A percentile compares a stretch with the other conserved stretches of the same genome.
phyloP scores from a whole-genome alignment of 2,329 filamentous ascomycete species.

The Teratosphaeria viscida region DNA sequence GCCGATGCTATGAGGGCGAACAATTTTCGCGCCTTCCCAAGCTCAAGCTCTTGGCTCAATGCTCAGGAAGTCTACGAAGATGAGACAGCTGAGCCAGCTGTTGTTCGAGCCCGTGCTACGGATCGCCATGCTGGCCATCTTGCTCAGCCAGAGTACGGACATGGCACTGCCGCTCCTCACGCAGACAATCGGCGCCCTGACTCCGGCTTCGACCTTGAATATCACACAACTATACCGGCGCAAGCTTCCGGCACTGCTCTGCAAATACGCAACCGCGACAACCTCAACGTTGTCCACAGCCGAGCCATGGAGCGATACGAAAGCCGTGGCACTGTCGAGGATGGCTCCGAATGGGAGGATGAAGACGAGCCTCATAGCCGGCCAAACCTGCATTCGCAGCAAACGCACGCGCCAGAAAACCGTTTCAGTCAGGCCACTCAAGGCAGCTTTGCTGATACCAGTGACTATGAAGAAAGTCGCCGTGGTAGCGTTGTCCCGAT shows the following conservation, averaged over 20 bases:
- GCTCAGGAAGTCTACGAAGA: neutral
- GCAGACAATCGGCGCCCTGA: neutral
- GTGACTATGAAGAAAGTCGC: neutral
- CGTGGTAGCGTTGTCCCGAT: neutral
- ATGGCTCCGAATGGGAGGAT: neutral
- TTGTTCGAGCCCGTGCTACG: neutral
- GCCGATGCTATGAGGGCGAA: neutral
- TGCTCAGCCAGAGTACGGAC: neutral
- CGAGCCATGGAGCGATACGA: neutral
- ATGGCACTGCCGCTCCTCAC: neutral
- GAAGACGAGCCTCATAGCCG: neutral
- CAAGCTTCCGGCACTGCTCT: slow-evolving; percentile 2
- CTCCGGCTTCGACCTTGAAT: neutral
- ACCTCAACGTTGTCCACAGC: neutral
- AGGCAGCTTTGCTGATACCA: neutral
- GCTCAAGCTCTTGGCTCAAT: neutral
- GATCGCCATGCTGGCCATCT: neutral
- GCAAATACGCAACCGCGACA: neutral
- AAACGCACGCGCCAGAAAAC: neutral
- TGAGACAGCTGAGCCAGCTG: neutral
- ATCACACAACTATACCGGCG: slow-evolving; percentile 5
- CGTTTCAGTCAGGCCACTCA: neutral
- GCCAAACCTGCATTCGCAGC: neutral
- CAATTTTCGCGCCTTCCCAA: neutral
- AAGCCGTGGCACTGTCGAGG: neutral